A percentile compares a stretch with the other conserved stretches of the same genome.
Conservation (phyloP, 73 alveolate genomes). For the Durusdinium trenchii region DNA sequence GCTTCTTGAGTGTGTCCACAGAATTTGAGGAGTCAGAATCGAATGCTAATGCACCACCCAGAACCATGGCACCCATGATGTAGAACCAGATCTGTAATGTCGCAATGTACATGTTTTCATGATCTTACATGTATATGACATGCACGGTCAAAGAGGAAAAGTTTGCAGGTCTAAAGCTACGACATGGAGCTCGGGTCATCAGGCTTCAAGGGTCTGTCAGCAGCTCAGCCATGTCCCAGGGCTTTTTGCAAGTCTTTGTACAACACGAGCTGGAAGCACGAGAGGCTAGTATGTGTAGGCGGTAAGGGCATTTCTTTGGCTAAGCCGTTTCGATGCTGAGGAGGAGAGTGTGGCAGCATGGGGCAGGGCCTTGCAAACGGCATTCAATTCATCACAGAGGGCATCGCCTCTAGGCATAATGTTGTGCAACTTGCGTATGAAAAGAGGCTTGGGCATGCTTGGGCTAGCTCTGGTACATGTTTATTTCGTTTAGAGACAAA, state of each 20-base stretch:
- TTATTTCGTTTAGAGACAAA: no score
- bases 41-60: background rate
- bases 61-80: background rate
- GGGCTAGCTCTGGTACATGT: no score
- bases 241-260: background rate
- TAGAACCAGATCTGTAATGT: background rate
- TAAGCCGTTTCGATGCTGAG: conserved; percentile 18
- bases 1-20: background rate
- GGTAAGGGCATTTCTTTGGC: background rate
- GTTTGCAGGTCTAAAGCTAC: conserved; percentile 57
- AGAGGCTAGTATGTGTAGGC: no score
- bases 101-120: background rate
- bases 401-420: conserved; percentile 18
- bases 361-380: conserved; percentile 51
- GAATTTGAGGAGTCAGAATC: background rate
- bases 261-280: no score
- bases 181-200: conserved; percentile 62
- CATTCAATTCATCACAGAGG: background rate
- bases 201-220: conserved; percentile 12
- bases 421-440: background rate
- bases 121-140: background rate
- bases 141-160: background rate
- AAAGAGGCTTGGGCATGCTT: no score
- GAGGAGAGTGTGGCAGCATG: conserved; percentile 17
- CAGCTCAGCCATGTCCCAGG: background rate